Evolutionary conservation across 176 grass and related monocot genomes (phyloP).

Genomic region (Dactylis glomerata): DNA sequence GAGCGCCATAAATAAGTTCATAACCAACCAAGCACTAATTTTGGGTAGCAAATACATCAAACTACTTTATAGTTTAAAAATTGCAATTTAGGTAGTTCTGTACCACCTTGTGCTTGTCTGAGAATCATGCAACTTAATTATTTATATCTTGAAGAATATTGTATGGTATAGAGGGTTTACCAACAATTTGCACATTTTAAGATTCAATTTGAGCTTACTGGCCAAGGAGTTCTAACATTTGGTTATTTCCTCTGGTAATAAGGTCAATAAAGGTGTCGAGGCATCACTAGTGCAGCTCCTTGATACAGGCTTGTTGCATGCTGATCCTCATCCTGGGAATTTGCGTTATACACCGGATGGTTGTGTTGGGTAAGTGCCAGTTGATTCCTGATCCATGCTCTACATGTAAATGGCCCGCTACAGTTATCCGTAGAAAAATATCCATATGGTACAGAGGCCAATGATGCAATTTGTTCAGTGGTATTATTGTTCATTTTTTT

Average conservation of each 20-base stretch:
- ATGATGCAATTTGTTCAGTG: not conserved
- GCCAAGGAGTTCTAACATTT: constrained; percentile 10
- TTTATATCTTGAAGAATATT: not conserved
- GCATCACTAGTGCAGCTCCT: constrained; percentile 87
- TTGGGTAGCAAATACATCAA: not conserved
- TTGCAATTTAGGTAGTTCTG: not conserved
- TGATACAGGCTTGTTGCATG: constrained; percentile 94
- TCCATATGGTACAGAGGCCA: not conserved
- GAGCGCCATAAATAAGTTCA: not conserved
- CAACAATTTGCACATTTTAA: constrained; percentile 23
- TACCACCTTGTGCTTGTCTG: constrained; percentile 5
- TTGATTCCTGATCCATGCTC: constrained; percentile 15
- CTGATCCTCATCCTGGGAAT: constrained; percentile 94
- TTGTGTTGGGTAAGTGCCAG: constrained; percentile 60
- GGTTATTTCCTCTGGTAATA: constrained; percentile 22
- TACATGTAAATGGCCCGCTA: constrained; percentile 14
- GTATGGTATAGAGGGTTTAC: constrained; percentile 1
- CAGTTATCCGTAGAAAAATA: not conserved
- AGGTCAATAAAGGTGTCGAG: constrained; percentile 95
- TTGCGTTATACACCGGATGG: constrained; percentile 87
- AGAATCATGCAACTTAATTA: constrained; percentile 12
- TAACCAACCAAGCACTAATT: not conserved
- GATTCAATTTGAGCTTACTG: constrained; percentile 1
- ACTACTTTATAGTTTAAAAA: not conserved
- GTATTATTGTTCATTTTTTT: not conserved